Evolutionary conservation across 2,329 filamentous ascomycete species (phyloP), one percentile per base, ranked within the genome.

Genomic region (Plectosphaerella plurivora): DNA sequence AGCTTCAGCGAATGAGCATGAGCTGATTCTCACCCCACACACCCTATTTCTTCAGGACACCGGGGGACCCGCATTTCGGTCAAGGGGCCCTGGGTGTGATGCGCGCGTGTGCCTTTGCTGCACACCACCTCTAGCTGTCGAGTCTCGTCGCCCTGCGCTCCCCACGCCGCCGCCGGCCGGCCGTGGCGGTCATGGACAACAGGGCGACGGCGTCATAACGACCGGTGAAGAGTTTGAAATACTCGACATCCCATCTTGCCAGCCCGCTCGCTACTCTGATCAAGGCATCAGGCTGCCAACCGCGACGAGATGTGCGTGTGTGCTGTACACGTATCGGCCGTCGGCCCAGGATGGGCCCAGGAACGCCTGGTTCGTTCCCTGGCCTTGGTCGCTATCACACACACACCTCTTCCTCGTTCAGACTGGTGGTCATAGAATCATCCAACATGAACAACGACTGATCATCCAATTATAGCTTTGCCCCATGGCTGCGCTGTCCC

Each of bases 31-130:
- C 45, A 47, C 41, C 49, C 39, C 49, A 50, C 49, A 50, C 49
- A 35, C 49, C 36, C 36, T 49, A 25, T 50, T 45, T 50, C 49
- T 50, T 50, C 49, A 50, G 25, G 39, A 50, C 49, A 42, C n/a
- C 49, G 39, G 49, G 22, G 20, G 37, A 15, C 49, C 39, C 33
- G 49, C 49, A 35, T n/a, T 49, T 41, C 15, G 18, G 22, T 7
- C 15, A 45, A 47, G 28, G 24, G 45, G 45, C 24, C 45, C 28
- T 47, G 45, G 45, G 24, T 25, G 45, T 25, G 22, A 47, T 35
- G 25, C 8, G 28, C 16, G 45, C 45, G 2, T 15, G 33, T 47
- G 45, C 24, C 25, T 16, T 24, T n/a, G 8, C 8, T 8, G 28
- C 28, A 33, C 28, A 33, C 28, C 28, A 33, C 28, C 28, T 33